Evolutionary conservation across 2,329 filamentous ascomycete genomes (phyloP).

Genomic region (Cladosporium sp.): DNA sequence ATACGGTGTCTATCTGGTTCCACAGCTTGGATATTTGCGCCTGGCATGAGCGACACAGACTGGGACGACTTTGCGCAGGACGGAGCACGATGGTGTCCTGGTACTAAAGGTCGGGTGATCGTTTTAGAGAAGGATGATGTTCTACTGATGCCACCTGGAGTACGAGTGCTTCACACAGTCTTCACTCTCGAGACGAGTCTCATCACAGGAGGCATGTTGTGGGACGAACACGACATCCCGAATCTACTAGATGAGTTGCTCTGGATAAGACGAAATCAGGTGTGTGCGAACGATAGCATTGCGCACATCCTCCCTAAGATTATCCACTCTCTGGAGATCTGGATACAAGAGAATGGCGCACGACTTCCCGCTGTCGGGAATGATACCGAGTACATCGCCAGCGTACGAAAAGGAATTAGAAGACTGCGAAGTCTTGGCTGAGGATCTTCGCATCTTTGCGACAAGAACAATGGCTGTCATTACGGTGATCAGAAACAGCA

Average conservation of each 20-base stretch:
- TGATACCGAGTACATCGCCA: background rate
- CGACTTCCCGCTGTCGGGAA: background rate
- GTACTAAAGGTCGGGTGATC: conserved; percentile 6
- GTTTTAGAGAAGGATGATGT: conserved; percentile 12
- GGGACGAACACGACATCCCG: conserved; percentile 15
- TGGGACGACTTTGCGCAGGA: conserved; percentile 13
- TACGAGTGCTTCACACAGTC: conserved; percentile 7
- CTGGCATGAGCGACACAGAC: conserved; percentile 9
- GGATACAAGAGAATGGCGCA: background rate
- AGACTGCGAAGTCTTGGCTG: background rate
- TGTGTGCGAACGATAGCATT: conserved; percentile 3
- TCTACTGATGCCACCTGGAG: conserved; percentile 10
- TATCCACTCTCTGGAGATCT: background rate
- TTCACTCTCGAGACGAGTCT: conserved; percentile 12
- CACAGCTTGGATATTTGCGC: conserved; percentile 15
- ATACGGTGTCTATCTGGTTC: conserved; percentile 14
- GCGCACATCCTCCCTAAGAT: background rate
- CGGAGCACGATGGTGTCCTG: conserved; percentile 5
- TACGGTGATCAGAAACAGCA: background rate
- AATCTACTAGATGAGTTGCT: conserved; percentile 2
- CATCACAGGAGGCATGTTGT: conserved; percentile 20
- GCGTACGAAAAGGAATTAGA: background rate
- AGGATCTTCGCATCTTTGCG: background rate
- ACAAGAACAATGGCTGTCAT: background rate
- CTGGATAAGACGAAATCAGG: background rate